Evolutionary conservation across 2,329 filamentous ascomycete genomes (phyloP), one percentile per base, ranked within the genome.

Genomic region (Emergomyces orientalis): DNA sequence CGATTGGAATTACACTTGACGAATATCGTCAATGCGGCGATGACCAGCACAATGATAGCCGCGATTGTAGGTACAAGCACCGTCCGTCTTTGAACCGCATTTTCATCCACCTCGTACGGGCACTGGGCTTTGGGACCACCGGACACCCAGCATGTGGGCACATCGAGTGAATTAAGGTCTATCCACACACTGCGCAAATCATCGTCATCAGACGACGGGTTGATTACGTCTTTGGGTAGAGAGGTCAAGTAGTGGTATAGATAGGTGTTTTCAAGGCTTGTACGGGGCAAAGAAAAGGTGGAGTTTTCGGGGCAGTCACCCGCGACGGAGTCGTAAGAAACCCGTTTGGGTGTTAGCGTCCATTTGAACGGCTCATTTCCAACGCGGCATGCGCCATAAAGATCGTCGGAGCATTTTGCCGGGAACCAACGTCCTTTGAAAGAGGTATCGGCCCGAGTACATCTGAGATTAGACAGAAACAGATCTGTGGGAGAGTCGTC

Each of bases 1-100:
- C 85, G 73, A 71, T 87, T 87, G 4, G 83, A 80, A 65, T 84
- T 85, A 69, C 84, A 86, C 69, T 88, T 88, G 59, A 85, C 81
- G 66, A 87, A 84, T 14, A 87, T 71, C 0, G 84, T 87, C 69
- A 87, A 70, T 0, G 80, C 81, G 0, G 83, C 80, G n/a, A 86
- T 72, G 22, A 87, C 75, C 57, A 86, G 79, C 1, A 88, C 83
- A 27, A 88, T 82, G 5, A 88, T 78, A 5, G 82, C 84, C 1
- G 84, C 85, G 27, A 88, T 80, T 0, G 82, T 82, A 1, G 86
- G 84, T 30, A 88, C 81, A 39, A 87, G 73, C 9, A 88, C 80
- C 9, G 79, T 76, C 34, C 77, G 73, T 52, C 76, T 76, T 45
- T 77, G 71, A 60, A 80, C 71, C 34, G 75, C 74, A 27, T 80